A percentile compares a stretch with the other conserved stretches of the same genome.
phyloP scores from a whole-genome alignment of 1,139 yeast species.

The Trichomonascaceae sp. region DNA sequence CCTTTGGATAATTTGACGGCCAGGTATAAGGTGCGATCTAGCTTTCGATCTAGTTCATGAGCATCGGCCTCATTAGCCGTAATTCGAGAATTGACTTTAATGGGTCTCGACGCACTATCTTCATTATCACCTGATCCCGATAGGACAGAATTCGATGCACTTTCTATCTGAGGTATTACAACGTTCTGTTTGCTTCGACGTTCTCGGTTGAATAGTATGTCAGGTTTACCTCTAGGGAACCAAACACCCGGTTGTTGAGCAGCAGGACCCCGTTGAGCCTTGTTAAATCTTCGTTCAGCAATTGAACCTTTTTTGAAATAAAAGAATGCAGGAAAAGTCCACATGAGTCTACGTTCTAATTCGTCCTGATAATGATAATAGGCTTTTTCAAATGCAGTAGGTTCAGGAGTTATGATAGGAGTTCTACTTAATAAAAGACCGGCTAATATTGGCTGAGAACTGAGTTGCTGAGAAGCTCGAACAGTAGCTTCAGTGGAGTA shows the following conservation, averaged over 20 bases:
- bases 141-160: slow-evolving; percentile 33
- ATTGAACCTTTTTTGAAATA: slow-evolving; percentile 88
- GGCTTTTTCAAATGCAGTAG: slow-evolving; percentile 63
- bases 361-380: slow-evolving; percentile 82
- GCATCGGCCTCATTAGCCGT: slow-evolving; percentile 78
- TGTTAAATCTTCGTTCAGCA: slow-evolving; percentile 70
- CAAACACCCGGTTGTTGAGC: slow-evolving; percentile 67
- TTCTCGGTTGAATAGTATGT: slow-evolving; percentile 81
- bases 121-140: slow-evolving; percentile 36
- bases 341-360: slow-evolving; percentile 84
- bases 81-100: slow-evolving; percentile 61
- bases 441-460: slow-evolving; percentile 20
- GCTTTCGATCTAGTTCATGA: slow-evolving; percentile 67
- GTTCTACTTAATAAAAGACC: slow-evolving; percentile 64
- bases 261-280: slow-evolving; percentile 62
- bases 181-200: slow-evolving; percentile 76
- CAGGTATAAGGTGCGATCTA: slow-evolving; percentile 75
- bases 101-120: slow-evolving; percentile 53
- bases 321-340: slow-evolving; percentile 95
- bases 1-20: slow-evolving; percentile 44
- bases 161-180: slow-evolving; percentile 55
- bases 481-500: slow-evolving; percentile 84
- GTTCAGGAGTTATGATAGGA: slow-evolving; percentile 78
- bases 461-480: slow-evolving; percentile 31
- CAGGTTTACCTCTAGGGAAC: slow-evolving; percentile 81